These are phyloP conservation scores for Olyra latifolia DNA, from an alignment of 176 grass and related monocot species.

Conservation along the genomic window DNA sequence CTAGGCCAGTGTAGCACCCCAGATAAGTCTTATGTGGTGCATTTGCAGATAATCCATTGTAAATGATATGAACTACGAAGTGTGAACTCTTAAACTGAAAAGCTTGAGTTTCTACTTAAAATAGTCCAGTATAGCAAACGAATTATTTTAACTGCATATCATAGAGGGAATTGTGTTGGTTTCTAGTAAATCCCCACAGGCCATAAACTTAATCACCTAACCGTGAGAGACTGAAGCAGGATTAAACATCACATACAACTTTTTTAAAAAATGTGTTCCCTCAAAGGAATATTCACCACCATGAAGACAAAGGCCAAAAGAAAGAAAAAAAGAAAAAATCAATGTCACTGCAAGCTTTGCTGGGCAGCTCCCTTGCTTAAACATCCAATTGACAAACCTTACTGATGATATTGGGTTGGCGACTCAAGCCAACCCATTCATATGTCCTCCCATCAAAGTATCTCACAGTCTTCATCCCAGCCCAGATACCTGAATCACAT, in stretches of 20 bases:
- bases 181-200: conserved; percentile 25
- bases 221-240: conserved; percentile 9
- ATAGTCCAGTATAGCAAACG: not conserved
- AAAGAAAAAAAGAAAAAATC: not conserved
- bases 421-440: conserved; percentile 96
- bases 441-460: conserved; percentile 98
- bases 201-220: not conserved
- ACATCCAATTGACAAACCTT: conserved; percentile 64
- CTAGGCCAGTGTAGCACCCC: not conserved
- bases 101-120: not conserved
- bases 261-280: not conserved
- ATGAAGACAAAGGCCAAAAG: not conserved
- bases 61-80: conserved; percentile 28
- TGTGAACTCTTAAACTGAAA: not conserved
- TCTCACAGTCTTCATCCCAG: conserved; percentile 92
- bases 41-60: conserved; percentile 9
- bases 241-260: conserved; percentile 20
- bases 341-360: not conserved
- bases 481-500: conserved; percentile 90
- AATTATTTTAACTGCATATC: conserved; percentile 13
- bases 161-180: not conserved
- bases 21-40: not conserved
- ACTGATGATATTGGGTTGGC: conserved; percentile 92
- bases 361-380: conserved; percentile 1
- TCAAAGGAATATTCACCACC: conserved; percentile 5